phyloP scores from a whole-genome alignment of 208 protist species.

The Leishmania tarentolae region DNA sequence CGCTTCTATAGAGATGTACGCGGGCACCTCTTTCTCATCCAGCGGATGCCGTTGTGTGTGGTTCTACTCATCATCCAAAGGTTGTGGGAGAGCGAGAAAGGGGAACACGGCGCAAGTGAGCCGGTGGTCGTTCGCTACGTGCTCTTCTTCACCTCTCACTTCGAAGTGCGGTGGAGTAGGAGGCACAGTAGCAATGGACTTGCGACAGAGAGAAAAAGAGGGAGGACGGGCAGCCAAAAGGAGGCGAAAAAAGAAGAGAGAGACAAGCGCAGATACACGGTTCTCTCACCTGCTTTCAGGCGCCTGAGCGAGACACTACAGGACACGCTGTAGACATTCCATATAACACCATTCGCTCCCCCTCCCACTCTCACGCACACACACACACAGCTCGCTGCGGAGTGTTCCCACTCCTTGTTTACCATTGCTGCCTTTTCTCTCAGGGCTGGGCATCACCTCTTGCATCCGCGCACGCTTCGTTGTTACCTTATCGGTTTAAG shows the following conservation, averaged over 20 bases:
- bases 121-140: not conserved
- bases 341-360: not conserved
- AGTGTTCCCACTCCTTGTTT: not conserved
- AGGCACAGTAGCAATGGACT: not conserved
- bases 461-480: not conserved
- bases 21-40: not conserved
- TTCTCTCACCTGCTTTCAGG: not conserved
- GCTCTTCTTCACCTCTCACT: not conserved
- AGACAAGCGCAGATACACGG: not conserved
- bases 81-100: not conserved
- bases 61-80: not conserved
- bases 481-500: constrained; percentile 1
- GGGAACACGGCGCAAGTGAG: not conserved
- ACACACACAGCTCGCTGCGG: not conserved
- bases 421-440: not conserved
- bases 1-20: no score
- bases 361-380: not conserved
- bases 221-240: not conserved
- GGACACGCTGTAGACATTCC: not conserved
- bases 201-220: not conserved
- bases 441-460: not conserved
- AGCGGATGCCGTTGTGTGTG: not conserved
- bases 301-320: not conserved
- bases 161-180: not conserved
- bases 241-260: not conserved